These are phyloP conservation scores for Mortierella sp. DNA, from an alignment of 371 early-diverging fungal genomes.

Conservation along the genomic window DNA sequence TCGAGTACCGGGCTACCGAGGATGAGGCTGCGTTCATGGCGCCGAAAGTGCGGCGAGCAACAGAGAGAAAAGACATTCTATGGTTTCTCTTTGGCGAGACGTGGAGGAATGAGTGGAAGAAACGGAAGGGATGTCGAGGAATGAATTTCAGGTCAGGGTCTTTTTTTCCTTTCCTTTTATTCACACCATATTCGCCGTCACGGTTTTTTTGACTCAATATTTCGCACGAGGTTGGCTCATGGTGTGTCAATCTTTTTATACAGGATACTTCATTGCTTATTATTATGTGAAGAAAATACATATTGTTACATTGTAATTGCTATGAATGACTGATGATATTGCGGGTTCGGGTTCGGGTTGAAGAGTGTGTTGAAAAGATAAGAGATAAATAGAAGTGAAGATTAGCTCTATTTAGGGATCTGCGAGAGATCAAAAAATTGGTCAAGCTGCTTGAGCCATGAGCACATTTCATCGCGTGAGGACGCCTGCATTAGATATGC, in stretches of 20 bases:
- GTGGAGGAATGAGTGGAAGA: not conserved
- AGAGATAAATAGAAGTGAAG: slow-evolving; percentile 6
- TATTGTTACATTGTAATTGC: not conserved
- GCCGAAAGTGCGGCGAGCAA: slow-evolving; percentile 20
- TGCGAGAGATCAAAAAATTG: slow-evolving; percentile 54
- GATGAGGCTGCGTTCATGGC: slow-evolving; percentile 7
- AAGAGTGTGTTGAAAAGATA: slow-evolving; percentile 16
- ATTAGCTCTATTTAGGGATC: slow-evolving; percentile 73
- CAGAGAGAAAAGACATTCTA: slow-evolving; percentile 27
- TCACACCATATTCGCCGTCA: not conserved
- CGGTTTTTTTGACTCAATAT: not conserved
- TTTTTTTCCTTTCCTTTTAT: not conserved
- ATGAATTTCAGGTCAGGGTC: not conserved
- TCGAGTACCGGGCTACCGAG: slow-evolving; percentile 31
- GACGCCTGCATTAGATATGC: slow-evolving; percentile 83
- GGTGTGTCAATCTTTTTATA: not conserved
- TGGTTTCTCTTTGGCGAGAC: not conserved
- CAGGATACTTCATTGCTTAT: not conserved
- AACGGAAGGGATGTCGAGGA: not conserved
- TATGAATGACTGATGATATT: not conserved
- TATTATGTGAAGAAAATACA: not conserved
- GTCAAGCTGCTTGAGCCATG: slow-evolving; percentile 73
- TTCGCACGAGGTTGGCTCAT: not conserved
- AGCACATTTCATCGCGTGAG: slow-evolving; percentile 74
- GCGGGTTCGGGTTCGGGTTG: slow-evolving; percentile 30